Percentiles rank a stretch among this genome's conserved stretches.
These are phyloP conservation scores for Physcomitrellopsis africana DNA, from an alignment of 225 moss, liverwort and hornwort species.

Conservation along the genomic window DNA sequence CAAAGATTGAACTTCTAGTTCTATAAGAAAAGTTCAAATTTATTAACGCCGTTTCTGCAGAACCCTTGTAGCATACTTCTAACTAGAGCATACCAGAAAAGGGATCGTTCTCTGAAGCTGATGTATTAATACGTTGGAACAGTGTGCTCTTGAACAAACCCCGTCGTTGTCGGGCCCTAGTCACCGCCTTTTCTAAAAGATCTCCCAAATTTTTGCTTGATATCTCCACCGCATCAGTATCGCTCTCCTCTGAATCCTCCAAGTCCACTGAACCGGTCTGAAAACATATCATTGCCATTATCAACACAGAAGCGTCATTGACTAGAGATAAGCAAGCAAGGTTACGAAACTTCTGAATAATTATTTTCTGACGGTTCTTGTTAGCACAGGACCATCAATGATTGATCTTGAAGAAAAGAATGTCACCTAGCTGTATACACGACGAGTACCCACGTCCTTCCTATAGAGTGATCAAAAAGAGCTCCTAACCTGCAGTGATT, in stretches of 20 bases:
- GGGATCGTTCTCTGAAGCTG: conserved; percentile 73
- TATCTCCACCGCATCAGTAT: conserved; percentile 35
- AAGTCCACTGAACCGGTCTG: conserved; percentile 13
- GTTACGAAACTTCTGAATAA: conserved; percentile 8
- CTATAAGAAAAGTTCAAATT: not conserved
- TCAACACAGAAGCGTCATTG: conserved; percentile 18
- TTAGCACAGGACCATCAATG: conserved; percentile 2
- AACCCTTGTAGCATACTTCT: not conserved
- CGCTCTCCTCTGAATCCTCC: conserved; percentile 33
- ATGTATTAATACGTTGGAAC: conserved; percentile 79
- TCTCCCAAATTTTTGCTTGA: conserved; percentile 82
- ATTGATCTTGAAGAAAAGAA: conserved; percentile 18
- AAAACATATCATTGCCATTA: conserved; percentile 2
- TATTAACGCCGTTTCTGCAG: not conserved
- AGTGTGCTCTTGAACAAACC: conserved; percentile 81
- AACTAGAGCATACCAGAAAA: conserved; percentile 65
- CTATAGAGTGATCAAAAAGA: not conserved
- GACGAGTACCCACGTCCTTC: not conserved
- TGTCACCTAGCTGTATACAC: not conserved
- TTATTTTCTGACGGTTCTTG: not conserved
- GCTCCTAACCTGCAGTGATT: conserved; percentile 70
- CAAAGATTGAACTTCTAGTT: not conserved
- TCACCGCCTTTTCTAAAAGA: conserved; percentile 86
- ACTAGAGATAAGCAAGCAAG: not conserved
- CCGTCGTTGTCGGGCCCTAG: conserved; percentile 81